Base-by-base conservation (phyloP, 2,329 filamentous ascomycete species). In the Catunica adiposa region DNA sequence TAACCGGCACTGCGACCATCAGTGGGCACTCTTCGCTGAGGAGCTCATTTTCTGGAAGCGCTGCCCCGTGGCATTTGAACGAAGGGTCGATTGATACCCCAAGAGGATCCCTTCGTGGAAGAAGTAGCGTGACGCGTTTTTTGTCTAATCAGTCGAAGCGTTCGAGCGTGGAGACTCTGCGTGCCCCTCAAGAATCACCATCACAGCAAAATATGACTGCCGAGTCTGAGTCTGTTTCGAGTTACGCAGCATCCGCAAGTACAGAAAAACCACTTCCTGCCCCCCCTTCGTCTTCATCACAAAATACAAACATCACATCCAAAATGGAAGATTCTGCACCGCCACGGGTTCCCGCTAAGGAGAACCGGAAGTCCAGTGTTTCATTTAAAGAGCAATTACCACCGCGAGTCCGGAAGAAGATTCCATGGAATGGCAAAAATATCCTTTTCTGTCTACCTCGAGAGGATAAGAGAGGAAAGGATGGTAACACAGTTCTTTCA, bases 1-100 rank as follows among this genome's bases (percentile, higher is more conserved):
- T 40, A 11, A 52, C 56, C 63, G 70, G 64, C 62, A 71, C 56
- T 58, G 61, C 59, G 77, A 78, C 79, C 64, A 79, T 78, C 63
- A 88, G 83, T 66, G 84, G 87, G 73, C 78, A 78, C 71, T 85
- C 82, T 76, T 86, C 82, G 72, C 63, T 83, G 79, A 83, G 79
- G 73, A 75, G 78, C 76, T 82, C 80, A 62, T 69, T 76, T 65
- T 72, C 72, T 59, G 74, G 70, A 60, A 77, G 73, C 71, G 65
- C 74, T 58, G 73, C 75, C 61, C 72, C 75, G 61, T 67, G 71
- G 48, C 68, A 73, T 53, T 66, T 68, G 46, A 68, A 65, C 51
- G 69, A 72, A 25, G 54, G 46, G 25, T 40, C 50, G 53, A 66
- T 68, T 50, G 68, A 65, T 53, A 79, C 77, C 3, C 76, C 76